These are phyloP conservation scores for Rhizophora mangle DNA, from an alignment of 345 rosid genomes.

Conservation along the genomic window DNA sequence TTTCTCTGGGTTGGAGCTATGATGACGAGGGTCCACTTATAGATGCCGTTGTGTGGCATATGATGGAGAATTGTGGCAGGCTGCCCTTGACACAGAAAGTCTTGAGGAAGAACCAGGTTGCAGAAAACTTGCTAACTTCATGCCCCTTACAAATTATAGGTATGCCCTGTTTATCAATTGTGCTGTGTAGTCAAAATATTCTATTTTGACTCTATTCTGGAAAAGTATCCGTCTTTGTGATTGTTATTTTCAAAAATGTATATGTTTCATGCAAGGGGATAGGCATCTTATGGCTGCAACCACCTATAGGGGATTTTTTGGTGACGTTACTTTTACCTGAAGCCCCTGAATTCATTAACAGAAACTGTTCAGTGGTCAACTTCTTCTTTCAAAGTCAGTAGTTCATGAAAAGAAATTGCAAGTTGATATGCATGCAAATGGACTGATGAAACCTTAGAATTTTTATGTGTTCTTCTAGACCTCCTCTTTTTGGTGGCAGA, in stretches of 20 bases:
- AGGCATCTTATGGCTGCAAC: too few species aligned
- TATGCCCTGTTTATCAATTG: not conserved
- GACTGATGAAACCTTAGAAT: not conserved
- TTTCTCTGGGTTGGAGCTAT: conserved; percentile 43
- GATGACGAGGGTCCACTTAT: conserved; percentile 92
- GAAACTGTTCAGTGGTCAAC: too few species aligned
- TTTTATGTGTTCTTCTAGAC: not conserved
- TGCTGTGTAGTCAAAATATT: not conserved
- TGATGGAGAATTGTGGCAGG: conserved; percentile 94
- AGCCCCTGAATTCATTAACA: too few species aligned
- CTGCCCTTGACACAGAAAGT: conserved; percentile 85
- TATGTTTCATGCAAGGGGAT: too few species aligned
- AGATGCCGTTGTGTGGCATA: conserved; percentile 93
- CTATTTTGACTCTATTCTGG: not conserved
- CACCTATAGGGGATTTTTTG: too few species aligned
- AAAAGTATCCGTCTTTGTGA: not conserved
- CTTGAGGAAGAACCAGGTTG: conserved; percentile 72
- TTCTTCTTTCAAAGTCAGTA: too few species aligned
- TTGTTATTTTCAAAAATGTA: not conserved
- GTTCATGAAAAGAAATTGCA: too few species aligned
- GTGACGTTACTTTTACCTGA: too few species aligned
- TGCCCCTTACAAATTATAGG: conserved; percentile 82
- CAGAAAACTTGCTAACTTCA: conserved; percentile 74
- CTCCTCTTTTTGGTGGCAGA: not conserved
- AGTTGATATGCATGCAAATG: not conserved